Evolutionary conservation across 306 rosid genomes (phyloP), one percentile per base, ranked within the genome.

Genomic region (Hippophae rhamnoides): DNA sequence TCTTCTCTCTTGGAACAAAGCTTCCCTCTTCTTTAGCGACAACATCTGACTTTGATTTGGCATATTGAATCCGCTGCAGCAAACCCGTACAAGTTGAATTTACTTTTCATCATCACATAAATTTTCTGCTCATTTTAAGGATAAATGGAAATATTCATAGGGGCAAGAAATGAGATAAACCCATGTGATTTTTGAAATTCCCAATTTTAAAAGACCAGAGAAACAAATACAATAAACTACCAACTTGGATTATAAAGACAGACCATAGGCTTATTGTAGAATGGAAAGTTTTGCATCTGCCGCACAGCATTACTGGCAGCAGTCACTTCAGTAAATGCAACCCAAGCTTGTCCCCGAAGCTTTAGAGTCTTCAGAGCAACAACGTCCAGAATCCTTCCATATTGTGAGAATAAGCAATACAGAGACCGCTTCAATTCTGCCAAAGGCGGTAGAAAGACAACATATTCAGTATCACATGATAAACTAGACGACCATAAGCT

Each of bases 241-340:
- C 58, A 63, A 58, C 6, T 41, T 50, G 40, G 56, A n/a, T n/a
- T 11, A 14, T 48, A 31, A 62, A 78, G 55, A 79, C 81, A n/a
- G 69, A 93, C 99, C 97, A 93, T 88, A 41, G 99, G 99, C 71
- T 93, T 93, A 38, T 88, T 95, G 76, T 93, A 93, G 72, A 93
- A 93, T 7, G 99, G 97, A 69, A 93, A 93, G 69, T 86, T 93
- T 61, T 93, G 97, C 99, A 93, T 86, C 70, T 93, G 99, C 49
- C 99, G 82, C 78, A 93, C 99, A 53, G 99, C 99, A 80, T 86
- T 84, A 70, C 99, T 93, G 11, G 99, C 99, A 69, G 99, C 87
- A 13, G 99, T 76, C 61, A 93, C 93, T 86, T 93, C 99, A 64
- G 81, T 86, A 63, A 88, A 93, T 53, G 89, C 90, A 75, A 93